A percentile compares a stretch with the other conserved stretches of the same genome.
These are phyloP conservation scores for Boletus reticulatus DNA, from an alignment of 768 basidiomycete species.

Conservation along the genomic window DNA sequence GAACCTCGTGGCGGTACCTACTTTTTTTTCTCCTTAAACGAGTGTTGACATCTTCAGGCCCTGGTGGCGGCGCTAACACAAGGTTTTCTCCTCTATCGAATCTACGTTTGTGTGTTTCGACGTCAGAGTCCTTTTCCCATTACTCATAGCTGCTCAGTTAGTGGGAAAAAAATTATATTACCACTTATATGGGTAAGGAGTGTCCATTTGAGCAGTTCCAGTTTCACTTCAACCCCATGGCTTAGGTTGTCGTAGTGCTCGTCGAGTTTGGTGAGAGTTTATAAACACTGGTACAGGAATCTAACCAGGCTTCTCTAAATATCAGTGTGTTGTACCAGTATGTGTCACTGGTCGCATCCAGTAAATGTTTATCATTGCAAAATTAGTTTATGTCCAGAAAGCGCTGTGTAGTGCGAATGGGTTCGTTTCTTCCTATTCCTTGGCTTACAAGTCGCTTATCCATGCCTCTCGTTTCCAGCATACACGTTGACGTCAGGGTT, in stretches of 20 bases:
- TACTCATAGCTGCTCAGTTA: neutral
- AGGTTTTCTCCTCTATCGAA: neutral
- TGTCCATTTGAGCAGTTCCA: too few relatives aligned
- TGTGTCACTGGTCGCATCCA: neutral
- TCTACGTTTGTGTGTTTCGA: neutral
- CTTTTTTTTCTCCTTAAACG: neutral
- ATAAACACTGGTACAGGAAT: neutral
- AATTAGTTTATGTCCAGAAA: neutral
- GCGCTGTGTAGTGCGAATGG: neutral
- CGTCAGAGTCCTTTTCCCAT: neutral
- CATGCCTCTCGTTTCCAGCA: neutral
- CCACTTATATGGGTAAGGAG: neutral
- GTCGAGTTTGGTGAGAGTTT: slow-evolving; percentile 4
- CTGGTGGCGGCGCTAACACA: neutral
- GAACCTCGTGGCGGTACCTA: neutral
- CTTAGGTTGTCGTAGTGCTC: neutral
- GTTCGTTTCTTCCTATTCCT: neutral
- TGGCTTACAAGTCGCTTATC: neutral
- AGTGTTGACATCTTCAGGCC: neutral
- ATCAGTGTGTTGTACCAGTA: neutral
- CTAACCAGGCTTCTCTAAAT: neutral
- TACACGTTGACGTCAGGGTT: neutral
- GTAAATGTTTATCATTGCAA: neutral
- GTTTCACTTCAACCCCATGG: neutral
- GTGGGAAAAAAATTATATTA: neutral